Evolutionary conservation across 768 basidiomycete genomes (phyloP), one percentile per base, ranked within the genome.

Genomic region (Holtermannia corniformis): DNA sequence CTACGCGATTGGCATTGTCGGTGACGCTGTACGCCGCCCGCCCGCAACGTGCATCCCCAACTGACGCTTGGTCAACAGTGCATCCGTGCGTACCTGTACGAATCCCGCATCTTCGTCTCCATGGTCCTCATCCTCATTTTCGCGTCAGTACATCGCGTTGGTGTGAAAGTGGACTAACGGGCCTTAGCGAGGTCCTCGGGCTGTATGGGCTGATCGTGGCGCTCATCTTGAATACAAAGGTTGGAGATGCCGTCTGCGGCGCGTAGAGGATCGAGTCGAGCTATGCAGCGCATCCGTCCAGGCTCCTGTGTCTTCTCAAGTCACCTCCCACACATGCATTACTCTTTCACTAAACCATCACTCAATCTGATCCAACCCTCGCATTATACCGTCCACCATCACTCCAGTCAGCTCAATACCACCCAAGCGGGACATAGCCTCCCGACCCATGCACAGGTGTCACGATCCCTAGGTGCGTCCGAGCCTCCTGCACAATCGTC

Each of bases 1-100:
- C 0, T 91, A 90, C 67, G 92, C 92, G 12, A 93, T 97, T 70
- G 92, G 92, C 14, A 79, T 83, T 52, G 87, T 95, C 27, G 92
- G 92, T 24, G 92, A 97, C 73, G 82, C 91, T 25, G 91, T 95
- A 66, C 59, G 87, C 78, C 12, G 12, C 25, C 3, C 16, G 44
- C 27, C 16, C 24, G 22, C 5, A 13, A 10, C 47, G 32, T 51
- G 44, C 5, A n/a, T 37, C 24, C 5, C 22, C 41, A 27, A 54
- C 24, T 22, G 11, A 47, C n/a, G 16, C 40, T 26, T 48, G 12
- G 21, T 27, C 12, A 13, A 11, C 58, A 91, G 87, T 91, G 88
- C 63, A 88, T 91, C 14, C 81, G 90, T 54, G 88, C 88, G 57
- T 95, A 89, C 67, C 80, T 95, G 22, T 80, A 89, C 63, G 91